A percentile compares a stretch with the other conserved stretches of the same genome.
phyloP scores from a whole-genome alignment of 805 yeast species.

The Diddensiella caesifluorescens region DNA sequence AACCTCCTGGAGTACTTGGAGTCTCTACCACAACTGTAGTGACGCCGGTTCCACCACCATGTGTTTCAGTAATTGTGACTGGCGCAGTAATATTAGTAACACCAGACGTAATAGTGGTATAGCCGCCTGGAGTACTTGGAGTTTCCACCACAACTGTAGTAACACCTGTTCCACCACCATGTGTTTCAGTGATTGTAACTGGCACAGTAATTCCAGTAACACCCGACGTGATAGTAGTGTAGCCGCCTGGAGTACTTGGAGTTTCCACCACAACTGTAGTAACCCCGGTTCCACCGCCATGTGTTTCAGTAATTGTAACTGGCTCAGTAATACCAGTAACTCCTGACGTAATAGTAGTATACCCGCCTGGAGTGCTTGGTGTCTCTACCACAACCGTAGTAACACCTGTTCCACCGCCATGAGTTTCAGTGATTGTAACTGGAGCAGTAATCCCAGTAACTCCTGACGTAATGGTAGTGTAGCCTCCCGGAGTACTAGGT shows the following conservation, averaged over 20 bases:
- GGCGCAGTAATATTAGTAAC: not conserved
- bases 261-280: not conserved
- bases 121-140: constrained; percentile 2
- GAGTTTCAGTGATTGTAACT: constrained; percentile 1
- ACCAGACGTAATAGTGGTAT: not conserved
- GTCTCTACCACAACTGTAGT: constrained; percentile 2
- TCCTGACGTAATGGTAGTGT: constrained; percentile 7
- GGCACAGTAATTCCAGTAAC: constrained; percentile 6
- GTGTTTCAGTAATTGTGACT: not conserved
- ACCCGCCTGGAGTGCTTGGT: constrained; percentile 2
- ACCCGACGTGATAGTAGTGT: constrained; percentile 1
- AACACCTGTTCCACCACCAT: constrained; percentile 7
- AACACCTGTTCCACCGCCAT: not conserved
- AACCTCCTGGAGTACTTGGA: constrained; percentile 2
- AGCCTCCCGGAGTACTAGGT: constrained; percentile 4
- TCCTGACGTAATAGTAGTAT: not conserved
- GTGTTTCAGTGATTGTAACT: not conserved
- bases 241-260: too few species aligned
- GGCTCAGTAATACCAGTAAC: not conserved
- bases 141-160: constrained; percentile 5
- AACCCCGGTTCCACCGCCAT: not conserved
- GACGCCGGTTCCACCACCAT: not conserved
- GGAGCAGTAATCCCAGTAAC: not conserved
- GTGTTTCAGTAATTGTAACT: not conserved
- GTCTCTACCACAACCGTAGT: constrained; percentile 3